These are phyloP conservation scores for Amauroascus niger DNA, from an alignment of 2,329 filamentous ascomycete genomes.

Conservation along the genomic window DNA sequence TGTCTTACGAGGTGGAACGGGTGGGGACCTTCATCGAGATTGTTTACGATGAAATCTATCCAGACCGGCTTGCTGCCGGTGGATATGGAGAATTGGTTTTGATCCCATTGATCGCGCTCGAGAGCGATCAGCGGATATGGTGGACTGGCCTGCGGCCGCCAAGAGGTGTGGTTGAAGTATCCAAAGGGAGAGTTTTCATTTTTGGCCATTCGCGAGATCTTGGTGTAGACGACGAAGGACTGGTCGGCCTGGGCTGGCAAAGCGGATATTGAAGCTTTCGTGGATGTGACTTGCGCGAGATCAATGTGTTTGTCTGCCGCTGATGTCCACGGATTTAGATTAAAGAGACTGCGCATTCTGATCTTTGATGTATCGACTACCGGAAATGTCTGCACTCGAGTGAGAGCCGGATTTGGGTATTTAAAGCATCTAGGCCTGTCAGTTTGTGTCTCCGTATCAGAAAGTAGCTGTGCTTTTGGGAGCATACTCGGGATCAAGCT, in stretches of 20 bases:
- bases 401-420: conserved; percentile 38
- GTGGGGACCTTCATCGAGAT: conserved; percentile 43
- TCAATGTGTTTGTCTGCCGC: conserved; percentile 18
- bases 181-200: conserved; percentile 38
- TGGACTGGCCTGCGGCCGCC: conserved; percentile 32
- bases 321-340: background rate
- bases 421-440: conserved; percentile 33
- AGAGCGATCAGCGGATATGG: conserved; percentile 29
- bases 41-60: conserved; percentile 44
- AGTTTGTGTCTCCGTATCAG: conserved; percentile 9
- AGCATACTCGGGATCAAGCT: conserved; percentile 32
- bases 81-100: conserved; percentile 33
- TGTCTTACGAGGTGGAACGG: conserved; percentile 41
- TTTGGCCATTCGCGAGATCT: conserved; percentile 37
- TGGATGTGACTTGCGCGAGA: conserved; percentile 23
- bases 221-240: conserved; percentile 40
- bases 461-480: conserved; percentile 1
- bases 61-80: conserved; percentile 28
- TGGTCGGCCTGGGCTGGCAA: conserved; percentile 28
- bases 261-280: conserved; percentile 21
- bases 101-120: conserved; percentile 33
- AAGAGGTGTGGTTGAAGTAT: conserved; percentile 43
- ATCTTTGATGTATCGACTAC: conserved; percentile 15
- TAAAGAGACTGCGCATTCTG: conserved; percentile 2
- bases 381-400: conserved; percentile 31